These are phyloP conservation scores for Nicotiana benthamiana DNA, from an alignment of 257 asterid species.

Conservation along the genomic window DNA sequence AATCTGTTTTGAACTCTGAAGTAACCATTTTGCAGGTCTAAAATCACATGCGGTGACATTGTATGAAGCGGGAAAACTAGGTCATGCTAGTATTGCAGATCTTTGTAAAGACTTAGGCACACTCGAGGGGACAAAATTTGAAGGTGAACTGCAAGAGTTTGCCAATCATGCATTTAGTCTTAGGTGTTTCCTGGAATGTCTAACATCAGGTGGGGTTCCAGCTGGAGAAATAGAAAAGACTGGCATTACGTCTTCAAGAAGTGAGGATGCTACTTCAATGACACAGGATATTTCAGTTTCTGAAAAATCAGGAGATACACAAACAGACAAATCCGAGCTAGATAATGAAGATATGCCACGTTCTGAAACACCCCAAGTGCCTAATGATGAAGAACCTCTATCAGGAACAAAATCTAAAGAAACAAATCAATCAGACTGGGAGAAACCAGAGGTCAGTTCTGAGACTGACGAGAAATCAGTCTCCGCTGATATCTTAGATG, in stretches of 20 bases:
- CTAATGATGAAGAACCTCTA: slow-evolving; percentile 28
- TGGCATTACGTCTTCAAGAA: slow-evolving; percentile 24
- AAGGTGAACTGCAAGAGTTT: slow-evolving; percentile 97
- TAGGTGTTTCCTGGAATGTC: slow-evolving; percentile 88
- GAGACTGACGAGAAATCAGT: slow-evolving; percentile 36
- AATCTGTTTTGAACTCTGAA: neutral
- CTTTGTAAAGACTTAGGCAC: slow-evolving; percentile 88
- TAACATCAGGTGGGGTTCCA: slow-evolving; percentile 75
- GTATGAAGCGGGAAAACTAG: slow-evolving; percentile 97
- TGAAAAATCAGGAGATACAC: slow-evolving; percentile 29
- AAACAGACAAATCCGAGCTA: slow-evolving; percentile 21
- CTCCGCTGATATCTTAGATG: slow-evolving; percentile 32
- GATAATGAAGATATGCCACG: slow-evolving; percentile 23
- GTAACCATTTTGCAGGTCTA: slow-evolving; percentile 47
- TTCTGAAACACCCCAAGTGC: slow-evolving; percentile 20
- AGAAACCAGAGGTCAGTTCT: slow-evolving; percentile 31
- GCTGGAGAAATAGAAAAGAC: slow-evolving; percentile 38
- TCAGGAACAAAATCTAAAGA: slow-evolving; percentile 32
- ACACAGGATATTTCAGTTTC: slow-evolving; percentile 21
- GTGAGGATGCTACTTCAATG: slow-evolving; percentile 38
- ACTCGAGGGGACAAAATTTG: slow-evolving; percentile 90
- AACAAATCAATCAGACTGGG: slow-evolving; percentile 24
- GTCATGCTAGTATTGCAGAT: slow-evolving; percentile 82
- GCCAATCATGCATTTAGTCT: slow-evolving; percentile 99
- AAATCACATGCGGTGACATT: slow-evolving; percentile 97